These are phyloP conservation scores for Stephania japonica DNA, from an alignment of 164 flowering plant species.

Conservation along the genomic window DNA sequence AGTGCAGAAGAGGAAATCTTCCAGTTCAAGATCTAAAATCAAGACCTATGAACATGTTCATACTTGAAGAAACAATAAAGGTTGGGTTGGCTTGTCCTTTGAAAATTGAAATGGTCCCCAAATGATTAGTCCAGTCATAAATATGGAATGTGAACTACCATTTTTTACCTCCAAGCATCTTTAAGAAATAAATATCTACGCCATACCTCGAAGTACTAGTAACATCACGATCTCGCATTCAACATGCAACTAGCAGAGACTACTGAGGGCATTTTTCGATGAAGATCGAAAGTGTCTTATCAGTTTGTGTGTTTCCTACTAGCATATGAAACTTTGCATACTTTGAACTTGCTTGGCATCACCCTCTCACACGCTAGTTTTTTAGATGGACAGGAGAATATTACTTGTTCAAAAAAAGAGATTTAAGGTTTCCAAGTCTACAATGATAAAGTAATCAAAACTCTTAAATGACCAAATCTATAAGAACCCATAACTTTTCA, in stretches of 20 bases:
- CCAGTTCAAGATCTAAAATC: background rate
- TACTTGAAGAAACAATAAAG: background rate
- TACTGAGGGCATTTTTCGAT: background rate
- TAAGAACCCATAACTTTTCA: background rate
- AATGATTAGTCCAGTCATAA: background rate
- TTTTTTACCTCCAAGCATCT: background rate
- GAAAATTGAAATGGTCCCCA: background rate
- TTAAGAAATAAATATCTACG: background rate
- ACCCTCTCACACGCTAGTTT: no score
- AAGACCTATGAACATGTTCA: background rate
- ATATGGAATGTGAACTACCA: background rate
- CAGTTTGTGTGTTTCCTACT: background rate
- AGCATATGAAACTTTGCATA: background rate
- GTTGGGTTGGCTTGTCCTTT: background rate
- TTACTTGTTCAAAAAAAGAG: no score
- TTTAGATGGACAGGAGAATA: no score
- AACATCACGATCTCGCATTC: background rate
- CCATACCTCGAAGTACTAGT: background rate
- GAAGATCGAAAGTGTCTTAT: background rate
- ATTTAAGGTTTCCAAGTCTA: no score
- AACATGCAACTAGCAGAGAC: background rate
- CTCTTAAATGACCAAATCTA: no score
- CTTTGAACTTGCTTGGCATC: background rate
- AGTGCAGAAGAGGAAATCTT: background rate
- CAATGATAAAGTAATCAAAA: no score